These are phyloP conservation scores for Fusarium aywerte DNA, from an alignment of 2,329 filamentous ascomycete genomes.

Conservation along the genomic window DNA sequence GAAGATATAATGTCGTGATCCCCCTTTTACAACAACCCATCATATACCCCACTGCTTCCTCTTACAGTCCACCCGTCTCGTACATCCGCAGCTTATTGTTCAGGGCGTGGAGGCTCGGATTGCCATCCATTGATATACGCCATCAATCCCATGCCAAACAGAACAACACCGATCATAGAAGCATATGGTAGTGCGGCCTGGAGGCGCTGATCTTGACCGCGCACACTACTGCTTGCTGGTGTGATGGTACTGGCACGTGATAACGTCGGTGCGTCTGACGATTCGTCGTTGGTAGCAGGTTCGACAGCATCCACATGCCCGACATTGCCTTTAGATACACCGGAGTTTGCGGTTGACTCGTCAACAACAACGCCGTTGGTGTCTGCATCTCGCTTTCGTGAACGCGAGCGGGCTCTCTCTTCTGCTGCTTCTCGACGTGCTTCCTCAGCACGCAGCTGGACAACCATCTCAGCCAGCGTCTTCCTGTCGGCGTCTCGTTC, in stretches of 20 bases:
- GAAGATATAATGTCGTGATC: constrained; percentile 41
- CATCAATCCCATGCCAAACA: constrained; percentile 86
- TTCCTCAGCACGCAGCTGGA: constrained; percentile 78
- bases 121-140: constrained; percentile 89
- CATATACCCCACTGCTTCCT: constrained; percentile 25
- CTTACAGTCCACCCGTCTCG: constrained; percentile 29
- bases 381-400: constrained; percentile 47
- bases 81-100: constrained; percentile 47
- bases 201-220: constrained; percentile 57
- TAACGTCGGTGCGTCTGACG: constrained; percentile 55
- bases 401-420: constrained; percentile 54
- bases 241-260: constrained; percentile 63
- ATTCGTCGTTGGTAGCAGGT: constrained; percentile 47
- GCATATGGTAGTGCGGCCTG: constrained; percentile 75
- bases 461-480: constrained; percentile 87
- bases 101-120: constrained; percentile 48
- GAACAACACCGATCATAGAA: constrained; percentile 83
- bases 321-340: constrained; percentile 32
- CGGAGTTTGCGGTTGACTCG: constrained; percentile 32
- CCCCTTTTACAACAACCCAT: constrained; percentile 26
- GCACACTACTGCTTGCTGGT: constrained; percentile 54
- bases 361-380: constrained; percentile 29
- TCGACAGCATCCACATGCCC: constrained; percentile 31
- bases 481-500: constrained; percentile 78
- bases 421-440: constrained; percentile 59